A percentile compares a stretch with the other conserved stretches of the same genome.
These are phyloP conservation scores for Stephania cephalantha DNA, from an alignment of 164 flowering plant genomes.

Conservation along the genomic window DNA sequence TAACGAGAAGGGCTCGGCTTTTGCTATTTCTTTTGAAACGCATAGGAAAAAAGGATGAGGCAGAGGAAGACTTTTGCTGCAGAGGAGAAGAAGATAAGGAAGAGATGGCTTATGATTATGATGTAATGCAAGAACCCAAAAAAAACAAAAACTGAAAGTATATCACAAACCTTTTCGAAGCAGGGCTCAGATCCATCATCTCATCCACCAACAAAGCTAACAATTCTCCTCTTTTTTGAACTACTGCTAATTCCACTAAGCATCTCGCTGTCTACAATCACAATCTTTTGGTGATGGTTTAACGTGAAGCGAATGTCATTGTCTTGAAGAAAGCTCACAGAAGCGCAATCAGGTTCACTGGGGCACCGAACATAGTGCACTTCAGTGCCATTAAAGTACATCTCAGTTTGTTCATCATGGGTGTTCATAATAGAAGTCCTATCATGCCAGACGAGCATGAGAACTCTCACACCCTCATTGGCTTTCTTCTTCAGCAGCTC, in stretches of 20 bases:
- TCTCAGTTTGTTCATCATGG: slow-evolving; percentile 52
- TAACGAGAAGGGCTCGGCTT: no score
- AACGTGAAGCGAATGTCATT: slow-evolving; percentile 39
- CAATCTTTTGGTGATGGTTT: slow-evolving; percentile 64
- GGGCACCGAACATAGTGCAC: slow-evolving; percentile 57
- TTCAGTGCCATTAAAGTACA: slow-evolving; percentile 38
- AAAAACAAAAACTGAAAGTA: no score
- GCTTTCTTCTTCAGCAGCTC: slow-evolving; percentile 44
- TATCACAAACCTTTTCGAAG: no score
- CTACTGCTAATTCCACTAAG: slow-evolving; percentile 1
- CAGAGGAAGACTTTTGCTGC: no score
- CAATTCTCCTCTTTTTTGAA: slow-evolving; percentile 32
- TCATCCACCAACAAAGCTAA: slow-evolving; percentile 70
- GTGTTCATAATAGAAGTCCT: slow-evolving; percentile 57
- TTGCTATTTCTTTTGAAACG: no score
- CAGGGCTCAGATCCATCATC: no score
- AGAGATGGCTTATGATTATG: no score
- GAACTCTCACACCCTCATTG: slow-evolving; percentile 27
- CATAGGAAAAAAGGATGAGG: no score
- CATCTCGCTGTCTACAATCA: slow-evolving; percentile 42
- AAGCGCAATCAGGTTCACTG: slow-evolving; percentile 37
- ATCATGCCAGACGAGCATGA: slow-evolving; percentile 73
- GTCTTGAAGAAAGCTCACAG: slow-evolving; percentile 32
- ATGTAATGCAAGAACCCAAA: no score
- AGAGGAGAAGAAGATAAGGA: no score